phyloP scores from a whole-genome alignment of 495 filamentous ascomycete species.

The Saxophila tyrrhenica region DNA sequence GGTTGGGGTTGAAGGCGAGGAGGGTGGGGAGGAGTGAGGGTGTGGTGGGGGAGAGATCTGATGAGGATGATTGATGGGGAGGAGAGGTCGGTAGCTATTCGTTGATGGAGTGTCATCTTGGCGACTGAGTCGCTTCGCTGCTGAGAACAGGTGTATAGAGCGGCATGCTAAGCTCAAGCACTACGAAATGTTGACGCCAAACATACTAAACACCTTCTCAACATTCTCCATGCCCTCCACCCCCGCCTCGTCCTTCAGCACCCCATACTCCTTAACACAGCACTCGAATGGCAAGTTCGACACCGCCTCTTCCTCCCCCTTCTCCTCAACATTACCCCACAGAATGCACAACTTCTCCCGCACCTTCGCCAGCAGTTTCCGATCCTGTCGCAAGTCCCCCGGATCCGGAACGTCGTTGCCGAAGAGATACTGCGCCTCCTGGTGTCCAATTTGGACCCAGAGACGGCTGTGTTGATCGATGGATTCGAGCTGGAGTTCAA shows the following conservation, averaged over 20 bases:
- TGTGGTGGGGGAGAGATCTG: too few relatives aligned
- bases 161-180: not conserved
- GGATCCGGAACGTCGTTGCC: conserved; percentile 16
- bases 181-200: conserved; percentile 41
- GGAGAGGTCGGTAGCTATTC: too few relatives aligned
- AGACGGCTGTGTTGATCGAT: conserved; percentile 4
- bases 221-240: conserved; percentile 35
- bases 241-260: conserved; percentile 21
- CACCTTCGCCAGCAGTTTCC: conserved; percentile 37
- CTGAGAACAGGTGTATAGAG: too few relatives aligned
- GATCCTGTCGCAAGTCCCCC: conserved; percentile 39
- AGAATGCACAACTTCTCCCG: conserved; percentile 64
- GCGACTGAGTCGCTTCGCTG: too few relatives aligned
- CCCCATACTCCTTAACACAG: conserved; percentile 52
- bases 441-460: conserved; percentile 8
- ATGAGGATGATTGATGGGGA: too few relatives aligned
- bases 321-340: conserved; percentile 80
- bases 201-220: conserved; percentile 43
- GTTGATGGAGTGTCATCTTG: too few relatives aligned
- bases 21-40: too few relatives aligned
- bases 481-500: conserved; percentile 26
- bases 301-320: conserved; percentile 36
- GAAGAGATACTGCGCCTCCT: conserved; percentile 17
- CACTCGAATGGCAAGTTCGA: conserved; percentile 44
- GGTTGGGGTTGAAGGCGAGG: too few relatives aligned